Percentiles rank a stretch among this genome's conserved stretches.
Evolutionary conservation across 805 yeast species (phyloP).

Genomic region (Isabelozyma gotoi): DNA sequence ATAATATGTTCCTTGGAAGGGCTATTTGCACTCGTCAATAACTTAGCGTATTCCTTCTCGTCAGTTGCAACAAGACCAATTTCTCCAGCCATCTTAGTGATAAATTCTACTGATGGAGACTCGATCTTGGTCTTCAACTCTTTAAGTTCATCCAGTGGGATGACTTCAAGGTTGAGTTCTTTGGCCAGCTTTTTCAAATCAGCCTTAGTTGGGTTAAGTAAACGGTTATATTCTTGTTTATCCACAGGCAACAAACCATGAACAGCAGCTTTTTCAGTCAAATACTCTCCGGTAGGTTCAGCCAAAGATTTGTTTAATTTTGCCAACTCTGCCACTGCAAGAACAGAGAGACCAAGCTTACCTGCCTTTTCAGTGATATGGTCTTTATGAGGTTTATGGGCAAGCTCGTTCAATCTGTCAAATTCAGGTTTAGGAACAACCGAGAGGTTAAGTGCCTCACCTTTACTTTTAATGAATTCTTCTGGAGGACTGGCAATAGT

Average conservation of each 20-base stretch:
- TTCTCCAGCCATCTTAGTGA: conserved; percentile 1
- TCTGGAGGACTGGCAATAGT: conserved; percentile 5
- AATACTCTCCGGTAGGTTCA: conserved; percentile 18
- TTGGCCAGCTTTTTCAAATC: conserved; percentile 15
- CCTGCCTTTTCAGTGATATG: conserved; percentile 18
- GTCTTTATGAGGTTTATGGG: conserved; percentile 22
- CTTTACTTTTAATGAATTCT: conserved; percentile 5
- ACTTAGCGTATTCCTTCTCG: conserved; percentile 17
- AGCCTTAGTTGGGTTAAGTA: conserved; percentile 8
- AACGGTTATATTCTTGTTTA: background rate
- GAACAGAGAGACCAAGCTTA: conserved; percentile 11
- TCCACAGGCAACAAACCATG: conserved; percentile 8
- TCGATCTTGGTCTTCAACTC: conserved; percentile 3
- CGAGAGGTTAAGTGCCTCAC: conserved; percentile 2
- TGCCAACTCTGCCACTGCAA: conserved; percentile 13
- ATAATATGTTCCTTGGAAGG: conserved; percentile 16
- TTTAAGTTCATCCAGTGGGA: conserved; percentile 7
- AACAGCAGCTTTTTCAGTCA: conserved; percentile 21
- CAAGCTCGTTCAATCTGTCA: conserved; percentile 20
- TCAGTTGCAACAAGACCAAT: conserved; percentile 13
- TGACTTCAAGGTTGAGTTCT: conserved; percentile 4
- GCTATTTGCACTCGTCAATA: conserved; percentile 9
- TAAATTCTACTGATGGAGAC: conserved; percentile 8
- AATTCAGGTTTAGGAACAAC: conserved; percentile 10
- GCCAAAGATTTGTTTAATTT: conserved; percentile 10